Evolutionary conservation across 768 basidiomycete genomes (phyloP).

Genomic region (Macrolepiota fuliginosa): DNA sequence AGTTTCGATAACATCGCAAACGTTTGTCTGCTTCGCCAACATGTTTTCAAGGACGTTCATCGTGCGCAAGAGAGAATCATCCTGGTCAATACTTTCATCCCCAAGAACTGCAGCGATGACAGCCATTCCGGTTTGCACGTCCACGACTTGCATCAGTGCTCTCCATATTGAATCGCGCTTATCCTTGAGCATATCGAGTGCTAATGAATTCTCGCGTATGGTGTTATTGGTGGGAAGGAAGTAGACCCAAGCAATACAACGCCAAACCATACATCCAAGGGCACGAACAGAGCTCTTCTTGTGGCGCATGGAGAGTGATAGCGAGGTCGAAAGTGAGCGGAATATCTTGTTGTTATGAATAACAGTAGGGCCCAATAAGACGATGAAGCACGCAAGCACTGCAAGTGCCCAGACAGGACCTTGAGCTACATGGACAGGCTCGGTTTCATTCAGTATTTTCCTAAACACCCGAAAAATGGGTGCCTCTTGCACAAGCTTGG

Average conservation of each 20-base stretch:
- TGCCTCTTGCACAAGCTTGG: constrained; percentile 38
- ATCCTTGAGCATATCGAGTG: constrained; percentile 19
- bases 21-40: constrained; percentile 50
- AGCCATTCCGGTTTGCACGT: constrained; percentile 46
- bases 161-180: constrained; percentile 43
- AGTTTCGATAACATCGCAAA: constrained; percentile 52
- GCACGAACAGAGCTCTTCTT: constrained; percentile 64
- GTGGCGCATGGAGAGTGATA: constrained; percentile 56
- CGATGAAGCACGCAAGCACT: constrained; percentile 62
- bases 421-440: constrained; percentile 62
- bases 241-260: constrained; percentile 62
- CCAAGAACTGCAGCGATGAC: constrained; percentile 54
- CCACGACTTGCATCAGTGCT: constrained; percentile 50
- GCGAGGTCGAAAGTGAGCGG: constrained; percentile 45
- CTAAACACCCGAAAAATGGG: constrained; percentile 64
- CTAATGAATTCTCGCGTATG: constrained; percentile 1
- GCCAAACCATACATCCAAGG: constrained; percentile 63
- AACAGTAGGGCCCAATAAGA: constrained; percentile 59
- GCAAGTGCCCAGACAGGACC: constrained; percentile 78
- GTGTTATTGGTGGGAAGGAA: constrained; percentile 40
- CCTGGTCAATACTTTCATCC: constrained; percentile 22
- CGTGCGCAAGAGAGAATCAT: constrained; percentile 43
- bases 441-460: constrained; percentile 52
- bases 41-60: constrained; percentile 53
- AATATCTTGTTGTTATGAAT: constrained; percentile 42